Conservation (phyloP, 2,329 filamentous ascomycete genomes). For the Neurospora sp. region DNA sequence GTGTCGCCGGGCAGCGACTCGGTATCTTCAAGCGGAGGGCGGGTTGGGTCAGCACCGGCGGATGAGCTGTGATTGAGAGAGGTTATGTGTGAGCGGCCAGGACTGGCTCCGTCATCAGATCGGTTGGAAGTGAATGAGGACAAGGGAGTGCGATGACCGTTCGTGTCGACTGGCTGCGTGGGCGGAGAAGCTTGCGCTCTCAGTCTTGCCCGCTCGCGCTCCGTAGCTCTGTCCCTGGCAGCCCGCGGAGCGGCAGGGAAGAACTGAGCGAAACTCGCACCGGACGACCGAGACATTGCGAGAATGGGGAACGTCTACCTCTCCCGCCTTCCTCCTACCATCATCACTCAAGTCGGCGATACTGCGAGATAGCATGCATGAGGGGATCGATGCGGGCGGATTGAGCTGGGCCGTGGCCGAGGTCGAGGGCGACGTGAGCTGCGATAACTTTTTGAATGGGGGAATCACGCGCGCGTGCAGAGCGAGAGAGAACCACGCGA, state of each 20-base stretch:
- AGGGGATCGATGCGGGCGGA: constrained; percentile 11
- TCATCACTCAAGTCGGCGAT: constrained; percentile 38
- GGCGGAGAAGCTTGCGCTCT: constrained; percentile 29
- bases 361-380: constrained; percentile 28
- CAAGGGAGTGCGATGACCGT: constrained; percentile 18
- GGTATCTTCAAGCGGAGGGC: constrained; percentile 40
- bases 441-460: constrained; percentile 1
- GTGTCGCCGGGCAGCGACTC: constrained; percentile 55
- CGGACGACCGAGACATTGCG: constrained; percentile 70
- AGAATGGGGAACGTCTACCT: constrained; percentile 39
- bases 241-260: constrained; percentile 70
- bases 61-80: constrained; percentile 25
- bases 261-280: constrained; percentile 77
- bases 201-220: constrained; percentile 51
- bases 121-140: constrained; percentile 7
- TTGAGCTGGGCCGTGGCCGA: constrained; percentile 9
- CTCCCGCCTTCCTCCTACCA: constrained; percentile 44
- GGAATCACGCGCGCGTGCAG: constrained; percentile 20
- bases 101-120: constrained; percentile 5
- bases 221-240: constrained; percentile 47
- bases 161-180: constrained; percentile 14
- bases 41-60: constrained; percentile 27
- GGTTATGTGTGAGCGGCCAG: constrained; percentile 15
- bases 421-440: neutral
- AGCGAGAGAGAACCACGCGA: constrained; percentile 30